phyloP scores from a whole-genome alignment of 2,329 filamentous ascomycete species.

The Hymenoscyphus linearis region DNA sequence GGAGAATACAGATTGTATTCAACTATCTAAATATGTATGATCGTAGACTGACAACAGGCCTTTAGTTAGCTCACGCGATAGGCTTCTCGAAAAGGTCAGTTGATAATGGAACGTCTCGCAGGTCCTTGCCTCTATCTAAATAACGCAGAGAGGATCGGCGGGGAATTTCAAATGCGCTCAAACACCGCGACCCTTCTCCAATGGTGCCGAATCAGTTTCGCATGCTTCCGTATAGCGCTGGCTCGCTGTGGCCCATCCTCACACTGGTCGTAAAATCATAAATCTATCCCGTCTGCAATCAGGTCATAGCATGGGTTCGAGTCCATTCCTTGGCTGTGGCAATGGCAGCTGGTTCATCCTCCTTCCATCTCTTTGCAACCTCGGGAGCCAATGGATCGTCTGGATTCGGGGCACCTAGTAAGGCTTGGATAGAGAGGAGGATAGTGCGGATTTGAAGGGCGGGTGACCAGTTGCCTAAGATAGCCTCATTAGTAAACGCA shows the following conservation, averaged over 20 bases:
- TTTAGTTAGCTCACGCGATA: background rate
- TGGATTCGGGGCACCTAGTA: constrained; percentile 92
- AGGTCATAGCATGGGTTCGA: constrained; percentile 35
- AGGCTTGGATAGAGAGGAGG: constrained; percentile 94
- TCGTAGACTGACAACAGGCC: background rate
- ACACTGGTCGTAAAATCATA: constrained; percentile 6
- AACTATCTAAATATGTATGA: background rate
- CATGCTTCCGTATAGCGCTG: background rate
- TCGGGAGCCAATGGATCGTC: constrained; percentile 98
- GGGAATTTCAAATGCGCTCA: constrained; percentile 10
- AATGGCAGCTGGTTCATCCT: constrained; percentile 88
- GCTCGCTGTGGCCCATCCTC: background rate
- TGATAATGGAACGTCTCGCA: background rate
- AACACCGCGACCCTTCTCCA: constrained; percentile 1
- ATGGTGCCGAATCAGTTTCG: background rate
- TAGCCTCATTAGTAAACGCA: constrained; percentile 15
- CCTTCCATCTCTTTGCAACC: constrained; percentile 96
- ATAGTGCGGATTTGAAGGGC: constrained; percentile 97
- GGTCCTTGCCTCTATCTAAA: constrained; percentile 11
- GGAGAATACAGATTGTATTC: background rate
- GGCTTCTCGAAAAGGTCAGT: background rate
- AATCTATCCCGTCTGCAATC: background rate
- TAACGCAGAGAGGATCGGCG: constrained; percentile 6
- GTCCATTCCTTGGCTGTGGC: constrained; percentile 93
- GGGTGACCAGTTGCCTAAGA: constrained; percentile 91